A percentile compares a stretch with the other conserved stretches of the same genome.
Conservation (phyloP, 352 stramenopile genomes). For the Phytophthora syringae region DNA sequence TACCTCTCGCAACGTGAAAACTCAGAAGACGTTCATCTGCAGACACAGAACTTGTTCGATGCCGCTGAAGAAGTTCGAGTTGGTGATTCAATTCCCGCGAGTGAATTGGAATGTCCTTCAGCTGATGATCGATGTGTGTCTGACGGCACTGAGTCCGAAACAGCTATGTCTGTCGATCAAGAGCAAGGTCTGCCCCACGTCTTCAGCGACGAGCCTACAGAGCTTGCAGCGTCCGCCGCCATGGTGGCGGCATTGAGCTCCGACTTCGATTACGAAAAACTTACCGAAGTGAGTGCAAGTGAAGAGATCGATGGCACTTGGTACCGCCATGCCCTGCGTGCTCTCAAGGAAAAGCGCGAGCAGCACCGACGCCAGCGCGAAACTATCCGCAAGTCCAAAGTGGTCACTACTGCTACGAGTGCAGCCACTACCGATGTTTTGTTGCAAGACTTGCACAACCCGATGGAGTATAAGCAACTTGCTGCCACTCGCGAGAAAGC, state of each 20-base stretch:
- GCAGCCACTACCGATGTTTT: slow-evolving; percentile 2
- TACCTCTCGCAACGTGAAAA: slow-evolving; percentile 6
- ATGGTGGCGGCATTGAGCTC: background rate
- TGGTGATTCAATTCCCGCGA: slow-evolving; percentile 1
- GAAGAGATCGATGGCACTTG: slow-evolving; percentile 32
- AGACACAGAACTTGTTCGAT: slow-evolving; percentile 14
- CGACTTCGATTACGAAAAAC: slow-evolving; percentile 41
- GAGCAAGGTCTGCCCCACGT: background rate
- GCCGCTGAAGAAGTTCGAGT: background rate
- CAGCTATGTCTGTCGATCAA: background rate
- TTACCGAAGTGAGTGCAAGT: slow-evolving; percentile 37
- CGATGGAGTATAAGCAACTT: slow-evolving; percentile 36
- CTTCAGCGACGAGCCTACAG: background rate
- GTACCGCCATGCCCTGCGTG: slow-evolving; percentile 44
- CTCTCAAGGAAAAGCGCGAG: slow-evolving; percentile 48
- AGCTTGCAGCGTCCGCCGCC: background rate
- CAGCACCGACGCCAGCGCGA: slow-evolving; percentile 20
- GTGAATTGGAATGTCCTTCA: background rate
- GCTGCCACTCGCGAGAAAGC: slow-evolving; percentile 28
- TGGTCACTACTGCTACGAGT: background rate
- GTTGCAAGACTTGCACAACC: slow-evolving; percentile 7
- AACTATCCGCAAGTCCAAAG: background rate
- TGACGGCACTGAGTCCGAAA: background rate
- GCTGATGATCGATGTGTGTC: background rate
- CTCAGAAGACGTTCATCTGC: slow-evolving; percentile 3